Conservation (phyloP, 768 basidiomycete species). For the Hygrocybe punicea region DNA sequence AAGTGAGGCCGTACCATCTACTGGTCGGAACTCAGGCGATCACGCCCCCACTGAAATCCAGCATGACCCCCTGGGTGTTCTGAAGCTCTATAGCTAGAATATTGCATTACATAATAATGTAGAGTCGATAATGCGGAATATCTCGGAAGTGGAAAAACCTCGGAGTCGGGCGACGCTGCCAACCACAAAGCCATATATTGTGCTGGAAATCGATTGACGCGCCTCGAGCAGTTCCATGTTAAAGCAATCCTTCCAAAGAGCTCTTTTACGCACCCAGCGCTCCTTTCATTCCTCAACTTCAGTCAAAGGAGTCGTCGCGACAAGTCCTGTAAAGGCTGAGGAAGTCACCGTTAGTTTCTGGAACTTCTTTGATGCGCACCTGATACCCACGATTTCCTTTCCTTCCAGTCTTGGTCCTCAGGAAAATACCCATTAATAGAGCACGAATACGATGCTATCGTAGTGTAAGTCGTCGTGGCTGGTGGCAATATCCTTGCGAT, state of each 20-base stretch:
- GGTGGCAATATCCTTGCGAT: conserved; percentile 2
- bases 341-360: conserved; percentile 63
- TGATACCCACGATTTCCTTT: neutral
- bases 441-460: conserved; percentile 98
- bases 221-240: conserved; percentile 31
- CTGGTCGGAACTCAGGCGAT: conserved; percentile 30
- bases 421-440: conserved; percentile 96
- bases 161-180: neutral
- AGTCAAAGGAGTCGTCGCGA: conserved; percentile 58
- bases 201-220: neutral
- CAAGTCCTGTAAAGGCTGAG: conserved; percentile 75
- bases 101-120: conserved; percentile 1
- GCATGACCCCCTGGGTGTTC: conserved; percentile 18
- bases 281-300: conserved; percentile 66
- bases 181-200: neutral
- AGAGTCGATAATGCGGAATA: neutral
- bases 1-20: conserved; percentile 13
- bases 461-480: conserved; percentile 70
- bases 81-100: no score
- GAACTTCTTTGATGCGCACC: neutral
- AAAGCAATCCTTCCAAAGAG: conserved; percentile 58
- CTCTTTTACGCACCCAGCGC: conserved; percentile 48
- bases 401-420: conserved; percentile 62
- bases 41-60: neutral
- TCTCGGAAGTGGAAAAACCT: neutral